Base-by-base conservation (phyloP, 176 grass and related monocot species). In the Eragrostis nindensis region DNA sequence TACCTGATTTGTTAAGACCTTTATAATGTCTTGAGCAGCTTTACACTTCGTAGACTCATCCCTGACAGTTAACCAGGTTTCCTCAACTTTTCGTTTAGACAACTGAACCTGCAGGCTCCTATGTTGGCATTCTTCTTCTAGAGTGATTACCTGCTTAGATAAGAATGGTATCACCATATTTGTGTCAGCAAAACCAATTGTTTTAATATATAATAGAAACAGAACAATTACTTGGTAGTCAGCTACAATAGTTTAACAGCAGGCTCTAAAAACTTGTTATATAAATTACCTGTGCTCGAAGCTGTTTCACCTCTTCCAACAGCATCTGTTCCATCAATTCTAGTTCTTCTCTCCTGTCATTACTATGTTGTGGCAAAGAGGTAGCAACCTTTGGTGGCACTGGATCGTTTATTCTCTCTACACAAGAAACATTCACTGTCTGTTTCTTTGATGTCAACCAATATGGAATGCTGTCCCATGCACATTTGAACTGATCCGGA, bases 1-100 rank as follows among this genome's bases (percentile, higher is more conserved):
- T 93, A 99, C 96, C 96, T 99, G 93, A 86, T 87, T 91, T 2
- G 90, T 86, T 65, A 99, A 82, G 74, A 93, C 72, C 36, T 95
- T 95, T 80, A 99, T 91, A 77, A 95, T 86, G 24, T 93, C 90
- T 73, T 95, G 89, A 61, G 93, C 93, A 77, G 93, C 84, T 88
- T 95, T 95, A 82, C 84, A 95, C 49, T 93, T 99, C 77, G 88
- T 85, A 69, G 96, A 84, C 83, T 99, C 90, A 84, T 95, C 82
- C 76, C 73, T 93, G 44, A 76, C 84, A 76, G 84, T 71, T 43
- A 86, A 84, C 88, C 78, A 99, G 18, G 90, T 95, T 82, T 99
- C 93, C 76, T 99, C 89, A 11, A 99, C 90, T 90, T 91, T 91
- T 39, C 40, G 66, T 93, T 93, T 93, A 85, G 89, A 93, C 41